These are phyloP conservation scores for Zhuliangozyma blackwelliae DNA, from an alignment of 1,139 yeast species.

Conservation along the genomic window DNA sequence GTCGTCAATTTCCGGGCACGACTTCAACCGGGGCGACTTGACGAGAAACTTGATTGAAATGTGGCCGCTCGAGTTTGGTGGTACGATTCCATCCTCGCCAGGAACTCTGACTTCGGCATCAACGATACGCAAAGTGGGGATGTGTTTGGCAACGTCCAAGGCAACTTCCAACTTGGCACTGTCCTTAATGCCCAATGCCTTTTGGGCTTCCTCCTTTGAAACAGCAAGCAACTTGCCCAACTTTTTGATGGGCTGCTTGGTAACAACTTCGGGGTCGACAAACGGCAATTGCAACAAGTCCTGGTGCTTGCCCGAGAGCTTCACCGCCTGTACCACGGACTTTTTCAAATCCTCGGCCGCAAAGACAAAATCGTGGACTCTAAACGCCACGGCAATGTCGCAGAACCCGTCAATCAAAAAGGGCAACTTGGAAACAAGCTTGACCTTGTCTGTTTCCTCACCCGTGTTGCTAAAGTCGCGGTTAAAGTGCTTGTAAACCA, in stretches of 20 bases:
- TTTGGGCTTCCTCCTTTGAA: constrained; percentile 50
- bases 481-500: constrained; percentile 55
- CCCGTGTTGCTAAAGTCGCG: constrained; percentile 34
- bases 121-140: constrained; percentile 68
- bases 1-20: constrained; percentile 46
- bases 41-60: constrained; percentile 71
- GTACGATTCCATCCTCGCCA: constrained; percentile 54
- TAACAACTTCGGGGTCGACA: constrained; percentile 46
- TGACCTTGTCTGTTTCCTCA: constrained; percentile 45
- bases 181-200: constrained; percentile 54
- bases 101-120: constrained; percentile 80
- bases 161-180: constrained; percentile 44
- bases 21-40: constrained; percentile 65
- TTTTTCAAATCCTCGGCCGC: constrained; percentile 67
- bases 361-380: constrained; percentile 61
- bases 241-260: constrained; percentile 46
- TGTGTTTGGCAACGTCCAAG: constrained; percentile 54
- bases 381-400: constrained; percentile 78
- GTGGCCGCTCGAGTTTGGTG: constrained; percentile 74
- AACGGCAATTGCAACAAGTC: constrained; percentile 81
- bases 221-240: constrained; percentile 65
- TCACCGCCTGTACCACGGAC: constrained; percentile 74
- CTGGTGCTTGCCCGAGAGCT: constrained; percentile 49
- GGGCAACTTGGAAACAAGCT: constrained; percentile 62
- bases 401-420: constrained; percentile 66